Percentiles rank a stretch among this genome's conserved stretches.
These are phyloP conservation scores for Euptelea pleiosperma DNA, from an alignment of 164 flowering plant genomes.

Conservation along the genomic window DNA sequence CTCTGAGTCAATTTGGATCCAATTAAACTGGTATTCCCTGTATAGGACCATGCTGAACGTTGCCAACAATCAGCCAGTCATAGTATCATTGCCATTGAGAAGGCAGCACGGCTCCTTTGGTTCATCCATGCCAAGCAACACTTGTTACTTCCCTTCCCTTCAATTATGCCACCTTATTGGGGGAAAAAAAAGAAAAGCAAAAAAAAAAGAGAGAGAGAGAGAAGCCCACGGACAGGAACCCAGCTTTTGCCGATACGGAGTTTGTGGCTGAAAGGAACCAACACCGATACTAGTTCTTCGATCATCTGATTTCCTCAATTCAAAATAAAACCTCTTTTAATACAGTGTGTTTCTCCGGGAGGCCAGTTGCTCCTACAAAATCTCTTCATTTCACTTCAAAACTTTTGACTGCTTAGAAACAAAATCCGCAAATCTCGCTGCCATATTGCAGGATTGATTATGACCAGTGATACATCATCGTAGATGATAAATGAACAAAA, in stretches of 20 bases:
- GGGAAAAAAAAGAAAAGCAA: neutral
- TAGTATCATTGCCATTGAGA: neutral
- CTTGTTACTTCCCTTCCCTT: constrained; percentile 4
- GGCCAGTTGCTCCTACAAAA: constrained; percentile 22
- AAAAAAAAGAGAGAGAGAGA: neutral
- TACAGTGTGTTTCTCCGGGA: constrained; percentile 11
- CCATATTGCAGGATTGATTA: constrained; percentile 5
- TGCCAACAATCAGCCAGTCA: neutral
- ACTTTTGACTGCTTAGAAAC: constrained; percentile 4
- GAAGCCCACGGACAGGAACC: no score
- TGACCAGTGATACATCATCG: constrained; percentile 2
- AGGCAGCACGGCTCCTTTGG: neutral
- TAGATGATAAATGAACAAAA: neutral
- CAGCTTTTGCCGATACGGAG: constrained; percentile 3
- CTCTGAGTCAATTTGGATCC: neutral
- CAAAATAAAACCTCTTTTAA: constrained; percentile 13
- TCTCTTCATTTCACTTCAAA: constrained; percentile 10
- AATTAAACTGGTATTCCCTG: neutral
- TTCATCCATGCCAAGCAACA: constrained; percentile 11
- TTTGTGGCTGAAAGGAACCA: neutral
- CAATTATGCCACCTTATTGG: constrained; percentile 8
- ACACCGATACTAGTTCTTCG: neutral
- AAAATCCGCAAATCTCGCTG: neutral
- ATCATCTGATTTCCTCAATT: constrained; percentile 14
- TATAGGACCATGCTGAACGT: neutral